phyloP scores from a whole-genome alignment of 495 filamentous ascomycete genomes.

The Xanthoparmelia taractica region DNA sequence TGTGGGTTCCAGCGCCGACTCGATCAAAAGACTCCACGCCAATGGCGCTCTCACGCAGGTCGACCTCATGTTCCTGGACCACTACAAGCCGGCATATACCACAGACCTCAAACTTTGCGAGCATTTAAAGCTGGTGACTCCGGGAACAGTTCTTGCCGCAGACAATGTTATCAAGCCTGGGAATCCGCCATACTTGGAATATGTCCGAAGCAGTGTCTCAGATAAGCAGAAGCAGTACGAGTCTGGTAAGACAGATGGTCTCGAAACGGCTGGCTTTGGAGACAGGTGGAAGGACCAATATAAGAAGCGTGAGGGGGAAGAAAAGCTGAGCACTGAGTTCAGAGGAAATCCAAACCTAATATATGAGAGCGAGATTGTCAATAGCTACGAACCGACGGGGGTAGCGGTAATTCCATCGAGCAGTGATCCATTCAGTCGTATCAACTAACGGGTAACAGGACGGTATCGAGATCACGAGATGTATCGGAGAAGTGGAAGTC shows the following conservation, averaged over 20 bases:
- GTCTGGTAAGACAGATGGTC: constrained; percentile 29
- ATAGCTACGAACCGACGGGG: constrained; percentile 62
- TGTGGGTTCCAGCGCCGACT: constrained; percentile 52
- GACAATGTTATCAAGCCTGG: constrained; percentile 68
- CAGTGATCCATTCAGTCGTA: background rate
- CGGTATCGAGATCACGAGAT: constrained; percentile 63
- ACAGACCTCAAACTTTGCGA: constrained; percentile 63
- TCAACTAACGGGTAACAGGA: constrained; percentile 44
- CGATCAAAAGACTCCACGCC: constrained; percentile 43
- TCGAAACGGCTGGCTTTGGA: constrained; percentile 30
- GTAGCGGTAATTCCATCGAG: constrained; percentile 40
- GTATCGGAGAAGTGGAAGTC: constrained; percentile 31
- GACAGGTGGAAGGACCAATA: constrained; percentile 36
- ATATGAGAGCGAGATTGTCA: constrained; percentile 56
- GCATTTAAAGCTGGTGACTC: constrained; percentile 47
- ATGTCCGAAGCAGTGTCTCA: constrained; percentile 50
- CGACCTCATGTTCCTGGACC: constrained; percentile 64
- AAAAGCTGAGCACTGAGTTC: constrained; percentile 37
- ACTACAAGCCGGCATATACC: constrained; percentile 57
- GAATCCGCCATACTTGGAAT: constrained; percentile 59
- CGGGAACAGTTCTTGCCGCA: constrained; percentile 53
- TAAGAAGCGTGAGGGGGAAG: constrained; percentile 32
- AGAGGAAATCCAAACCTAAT: constrained; percentile 62
- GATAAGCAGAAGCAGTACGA: constrained; percentile 37
- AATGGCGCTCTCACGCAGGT: constrained; percentile 44